These are phyloP conservation scores for Chaetothyriales sp. DNA, from an alignment of 2,329 filamentous ascomycete species.

Conservation along the genomic window DNA sequence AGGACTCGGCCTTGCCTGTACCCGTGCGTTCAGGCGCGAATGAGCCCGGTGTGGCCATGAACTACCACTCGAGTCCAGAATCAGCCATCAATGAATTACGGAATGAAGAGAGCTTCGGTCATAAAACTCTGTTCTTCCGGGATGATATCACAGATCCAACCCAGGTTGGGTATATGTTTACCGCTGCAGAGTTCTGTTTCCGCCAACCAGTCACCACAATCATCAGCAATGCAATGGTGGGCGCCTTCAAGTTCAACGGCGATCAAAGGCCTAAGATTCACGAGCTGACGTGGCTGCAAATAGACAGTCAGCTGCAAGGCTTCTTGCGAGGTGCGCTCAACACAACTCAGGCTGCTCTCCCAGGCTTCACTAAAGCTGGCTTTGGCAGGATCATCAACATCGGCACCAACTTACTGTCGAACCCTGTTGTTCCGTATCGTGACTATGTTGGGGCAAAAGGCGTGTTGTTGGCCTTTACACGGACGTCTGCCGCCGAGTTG, in stretches of 20 bases:
- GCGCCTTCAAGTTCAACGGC: slow-evolving; percentile 15
- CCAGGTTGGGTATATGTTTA: slow-evolving; percentile 9
- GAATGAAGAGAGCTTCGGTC: too few relatives aligned
- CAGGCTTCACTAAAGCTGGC: slow-evolving; percentile 8
- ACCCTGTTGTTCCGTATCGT: slow-evolving; percentile 16
- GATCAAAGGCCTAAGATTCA: slow-evolving; percentile 9
- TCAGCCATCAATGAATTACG: too few relatives aligned
- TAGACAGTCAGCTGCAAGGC: slow-evolving; percentile 10
- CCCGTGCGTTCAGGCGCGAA: slow-evolving; percentile 7
- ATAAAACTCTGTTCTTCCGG: too few relatives aligned
- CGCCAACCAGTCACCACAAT: slow-evolving; percentile 10
- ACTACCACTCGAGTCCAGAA: slow-evolving; percentile 3
- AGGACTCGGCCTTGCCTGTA: slow-evolving; percentile 11
- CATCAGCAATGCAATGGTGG: slow-evolving; percentile 15
- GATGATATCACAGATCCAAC: slow-evolving; percentile 11
- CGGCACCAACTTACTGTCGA: slow-evolving; percentile 13
- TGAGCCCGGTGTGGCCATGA: slow-evolving; percentile 9
- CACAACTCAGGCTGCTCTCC: slow-evolving; percentile 12
- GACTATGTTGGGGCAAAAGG: slow-evolving; percentile 16
- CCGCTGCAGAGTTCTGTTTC: slow-evolving; percentile 5
- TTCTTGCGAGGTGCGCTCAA: slow-evolving; percentile 12
- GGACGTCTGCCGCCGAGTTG: slow-evolving; percentile 13
- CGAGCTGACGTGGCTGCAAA: slow-evolving; percentile 10
- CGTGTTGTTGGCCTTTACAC: slow-evolving; percentile 11
- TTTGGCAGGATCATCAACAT: slow-evolving; percentile 15